Conservation (phyloP, 139 green algal genomes). For the Haematococcus lacustris region DNA sequence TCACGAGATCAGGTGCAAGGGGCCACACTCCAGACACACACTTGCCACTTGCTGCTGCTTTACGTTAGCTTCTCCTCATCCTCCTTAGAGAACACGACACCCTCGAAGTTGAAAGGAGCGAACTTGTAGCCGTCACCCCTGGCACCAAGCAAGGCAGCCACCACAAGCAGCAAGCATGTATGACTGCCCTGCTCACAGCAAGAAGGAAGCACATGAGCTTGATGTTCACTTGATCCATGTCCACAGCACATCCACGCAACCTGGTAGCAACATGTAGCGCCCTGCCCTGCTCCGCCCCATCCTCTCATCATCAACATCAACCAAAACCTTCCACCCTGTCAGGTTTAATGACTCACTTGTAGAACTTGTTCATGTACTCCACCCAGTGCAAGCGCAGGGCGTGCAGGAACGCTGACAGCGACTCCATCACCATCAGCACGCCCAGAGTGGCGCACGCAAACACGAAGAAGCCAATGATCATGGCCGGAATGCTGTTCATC, state of each 20-base stretch:
- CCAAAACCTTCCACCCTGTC: neutral
- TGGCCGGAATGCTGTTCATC: slow-evolving; percentile 30
- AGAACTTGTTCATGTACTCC: slow-evolving; percentile 58
- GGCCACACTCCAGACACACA: too few species aligned
- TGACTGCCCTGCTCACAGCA: slow-evolving; percentile 3
- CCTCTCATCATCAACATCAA: neutral
- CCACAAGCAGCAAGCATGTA: slow-evolving; percentile 60
- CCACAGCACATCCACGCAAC: neutral
- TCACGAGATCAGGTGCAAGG: too few species aligned
- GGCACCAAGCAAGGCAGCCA: neutral
- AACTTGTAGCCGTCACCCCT: slow-evolving; percentile 84
- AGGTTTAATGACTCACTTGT: slow-evolving; percentile 3
- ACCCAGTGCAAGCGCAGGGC: slow-evolving; percentile 96
- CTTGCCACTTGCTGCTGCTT: too few species aligned
- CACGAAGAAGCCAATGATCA: slow-evolving; percentile 79
- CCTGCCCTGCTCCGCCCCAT: too few species aligned
- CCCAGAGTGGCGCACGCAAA: slow-evolving; percentile 87
- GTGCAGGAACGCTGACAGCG: slow-evolving; percentile 95
- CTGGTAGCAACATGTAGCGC: too few species aligned
- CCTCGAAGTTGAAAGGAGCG: slow-evolving; percentile 72
- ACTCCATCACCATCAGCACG: slow-evolving; percentile 98
- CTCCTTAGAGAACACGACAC: too few species aligned
- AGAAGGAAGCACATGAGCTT: neutral
- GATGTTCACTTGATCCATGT: neutral
- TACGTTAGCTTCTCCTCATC: too few species aligned